Base-by-base conservation (phyloP, 192 early-diverging fungal species). In the Coemansia aciculifera region DNA sequence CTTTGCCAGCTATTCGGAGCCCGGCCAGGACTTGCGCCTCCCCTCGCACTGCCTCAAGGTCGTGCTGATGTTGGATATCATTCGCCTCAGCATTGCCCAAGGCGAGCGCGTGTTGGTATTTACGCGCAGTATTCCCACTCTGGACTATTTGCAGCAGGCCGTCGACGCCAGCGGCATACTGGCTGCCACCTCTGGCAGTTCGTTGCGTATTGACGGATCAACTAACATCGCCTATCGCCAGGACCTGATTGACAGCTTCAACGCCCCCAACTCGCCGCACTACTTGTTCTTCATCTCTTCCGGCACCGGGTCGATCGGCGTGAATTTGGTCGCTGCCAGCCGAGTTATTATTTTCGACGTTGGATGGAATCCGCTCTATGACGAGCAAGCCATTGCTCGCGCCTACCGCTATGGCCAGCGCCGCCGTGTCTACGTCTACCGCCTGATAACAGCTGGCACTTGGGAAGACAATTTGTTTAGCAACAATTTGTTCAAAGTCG, bases 301-400 rank as follows among this genome's bases (percentile, higher is more conserved):
- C 4, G 77, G 75, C 17, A 77, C 77, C 0, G 85, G 78, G 10
- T 83, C 79, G 19, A 75, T 90, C 40, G 90, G 89, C 11, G 69
- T 91, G 17, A 94, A 92, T 63, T 66, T 93, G n/a, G 73, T 84
- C 3, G 80, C 84, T 1, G 92, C 92, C 13, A 94, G 82, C 64
- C 84, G 90, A 3, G 87, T 94, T 5, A 78, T 94, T 17, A 63
- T 94, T 13, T 79, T 88, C 63, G 93, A 93, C 66, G 72, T 87
- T 29, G 91, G 90, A 40, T 94, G 91, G 91, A 94, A 93, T 57
- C 93, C 93, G 23, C 88, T 87, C 37, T 81, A 81, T 46, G 90
- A 90, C 64, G 88, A 93, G 49, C 91, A 93, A 75, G 88, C 90
- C 3, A 84, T 93, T 34, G 91, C 89, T 0, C 77, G 90, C 31